These are phyloP conservation scores for Trypanosomatidae sp. DNA, from an alignment of 208 protist genomes.

Conservation along the genomic window DNA sequence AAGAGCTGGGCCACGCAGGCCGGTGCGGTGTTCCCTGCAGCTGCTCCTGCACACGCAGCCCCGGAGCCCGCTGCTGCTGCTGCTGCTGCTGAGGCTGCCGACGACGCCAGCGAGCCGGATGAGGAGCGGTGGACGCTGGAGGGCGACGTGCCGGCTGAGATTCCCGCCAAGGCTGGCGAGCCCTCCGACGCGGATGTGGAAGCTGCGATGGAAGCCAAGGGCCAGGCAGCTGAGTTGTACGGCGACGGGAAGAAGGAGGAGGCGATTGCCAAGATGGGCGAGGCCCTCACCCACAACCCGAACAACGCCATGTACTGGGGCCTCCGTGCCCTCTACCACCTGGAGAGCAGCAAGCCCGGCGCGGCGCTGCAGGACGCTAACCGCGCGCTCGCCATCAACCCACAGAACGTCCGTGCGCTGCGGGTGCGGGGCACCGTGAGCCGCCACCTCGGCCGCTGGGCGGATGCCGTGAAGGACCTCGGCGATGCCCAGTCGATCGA, in stretches of 20 bases:
- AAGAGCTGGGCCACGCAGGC: constrained; percentile 33
- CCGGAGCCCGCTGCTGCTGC: constrained; percentile 2
- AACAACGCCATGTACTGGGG: constrained; percentile 82
- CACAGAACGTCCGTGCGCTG: constrained; percentile 74
- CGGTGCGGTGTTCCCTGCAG: constrained; percentile 38
- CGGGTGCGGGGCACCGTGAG: constrained; percentile 67
- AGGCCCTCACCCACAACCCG: constrained; percentile 58
- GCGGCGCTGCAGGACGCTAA: constrained; percentile 74
- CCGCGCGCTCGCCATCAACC: constrained; percentile 55
- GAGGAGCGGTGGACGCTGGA: constrained; percentile 54
- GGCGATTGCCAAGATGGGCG: constrained; percentile 56
- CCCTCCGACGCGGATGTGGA: constrained; percentile 56
- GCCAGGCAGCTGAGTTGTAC: constrained; percentile 47
- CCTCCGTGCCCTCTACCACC: constrained; percentile 55
- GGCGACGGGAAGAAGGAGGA: constrained; percentile 43
- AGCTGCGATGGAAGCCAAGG: constrained; percentile 60
- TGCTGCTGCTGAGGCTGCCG: not conserved
- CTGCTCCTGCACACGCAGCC: too few species aligned
- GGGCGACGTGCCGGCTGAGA: constrained; percentile 23
- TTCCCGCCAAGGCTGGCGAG: constrained; percentile 29
- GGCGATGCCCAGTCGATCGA: constrained; percentile 70
- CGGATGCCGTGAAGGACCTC: constrained; percentile 67
- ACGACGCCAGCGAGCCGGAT: constrained; percentile 48
- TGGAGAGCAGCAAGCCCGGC: constrained; percentile 43
- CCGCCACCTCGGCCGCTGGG: constrained; percentile 70